Percentiles rank a stretch among this genome's conserved stretches.
Evolutionary conservation across 2,329 filamentous ascomycete genomes (phyloP).

Genomic region (Penicillium corylophilum): DNA sequence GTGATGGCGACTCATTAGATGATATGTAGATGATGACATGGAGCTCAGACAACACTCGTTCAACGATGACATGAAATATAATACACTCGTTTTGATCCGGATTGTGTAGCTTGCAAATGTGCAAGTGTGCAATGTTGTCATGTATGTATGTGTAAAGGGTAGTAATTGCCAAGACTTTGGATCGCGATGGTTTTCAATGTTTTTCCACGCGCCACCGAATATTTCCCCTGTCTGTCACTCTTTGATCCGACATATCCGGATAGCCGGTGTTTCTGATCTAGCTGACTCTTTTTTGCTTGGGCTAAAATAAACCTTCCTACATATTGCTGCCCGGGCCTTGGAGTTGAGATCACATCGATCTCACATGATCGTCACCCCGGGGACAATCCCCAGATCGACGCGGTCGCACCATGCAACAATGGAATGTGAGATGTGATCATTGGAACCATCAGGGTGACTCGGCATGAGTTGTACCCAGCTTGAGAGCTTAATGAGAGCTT

Average conservation of each 20-base stretch:
- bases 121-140: no score
- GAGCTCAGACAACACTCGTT: not conserved
- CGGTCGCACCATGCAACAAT: slow-evolving; percentile 3
- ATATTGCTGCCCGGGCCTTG: not conserved
- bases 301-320: not conserved
- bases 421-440: slow-evolving; percentile 9
- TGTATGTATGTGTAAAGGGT: no score
- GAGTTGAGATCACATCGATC: not conserved
- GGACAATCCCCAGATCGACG: slow-evolving; percentile 6
- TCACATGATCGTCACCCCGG: not conserved
- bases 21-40: not conserved
- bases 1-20: not conserved
- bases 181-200: not conserved
- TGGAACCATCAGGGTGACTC: not conserved
- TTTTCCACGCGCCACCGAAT: not conserved
- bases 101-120: no score
- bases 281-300: not conserved
- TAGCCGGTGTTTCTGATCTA: not conserved
- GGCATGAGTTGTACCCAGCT: not conserved
- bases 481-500: no score
- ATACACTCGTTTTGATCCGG: not conserved
- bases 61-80: not conserved
- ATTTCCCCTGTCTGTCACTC: not conserved
- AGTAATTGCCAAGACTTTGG: not conserved
- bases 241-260: not conserved